Base-by-base conservation (phyloP, 352 stramenopile genomes). In the Globisporangium cystogenes region DNA sequence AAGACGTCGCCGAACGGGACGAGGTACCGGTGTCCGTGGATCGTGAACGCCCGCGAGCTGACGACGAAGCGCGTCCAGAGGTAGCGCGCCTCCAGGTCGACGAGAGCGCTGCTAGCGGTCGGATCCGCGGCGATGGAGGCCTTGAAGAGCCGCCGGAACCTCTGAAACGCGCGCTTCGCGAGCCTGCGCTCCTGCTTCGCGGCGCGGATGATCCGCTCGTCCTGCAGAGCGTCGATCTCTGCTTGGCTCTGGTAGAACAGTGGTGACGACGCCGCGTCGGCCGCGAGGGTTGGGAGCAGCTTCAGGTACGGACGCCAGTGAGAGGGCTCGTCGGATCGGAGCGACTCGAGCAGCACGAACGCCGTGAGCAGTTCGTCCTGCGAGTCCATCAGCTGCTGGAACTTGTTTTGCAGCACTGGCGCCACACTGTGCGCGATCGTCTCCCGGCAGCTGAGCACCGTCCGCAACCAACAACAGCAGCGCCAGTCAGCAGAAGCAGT, bases 1-100 rank as follows among this genome's bases (percentile, higher is more conserved):
- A 95, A 92, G 24, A 96, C 70, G 53, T 96, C 87, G 3, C 78
- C 87, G 62, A 95, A 91, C 16, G 87, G 88, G n/a, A 92, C 82
- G 16, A 97, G 59, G 29, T 75, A 78, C 4, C 85, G 85, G 14
- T 81, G 42, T 1, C 87, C 87, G 18, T 51, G 64, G 49, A 96
- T 87, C 0, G 84, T 86, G 56, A 96, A 87, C 4, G 82, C 87
- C 21, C 88, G 69, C 1, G 81, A 94, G 49, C 78, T 85, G 20
- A 95, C 44, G 35, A 88, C 59, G 8, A 86, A 88, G 1, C 75
- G 71, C 21, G 57, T 51, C 71, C 76, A 86, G 6, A 53, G 14
- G 50, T 88, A 86, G 8, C 27, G 57, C 2, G 6, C 8, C 16
- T 67, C 21, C 2, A 59, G 20, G 16, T 51, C 15, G 26, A 64